Conservation (phyloP, 106 monocot species). For the Dioscorea dumetorum region DNA sequence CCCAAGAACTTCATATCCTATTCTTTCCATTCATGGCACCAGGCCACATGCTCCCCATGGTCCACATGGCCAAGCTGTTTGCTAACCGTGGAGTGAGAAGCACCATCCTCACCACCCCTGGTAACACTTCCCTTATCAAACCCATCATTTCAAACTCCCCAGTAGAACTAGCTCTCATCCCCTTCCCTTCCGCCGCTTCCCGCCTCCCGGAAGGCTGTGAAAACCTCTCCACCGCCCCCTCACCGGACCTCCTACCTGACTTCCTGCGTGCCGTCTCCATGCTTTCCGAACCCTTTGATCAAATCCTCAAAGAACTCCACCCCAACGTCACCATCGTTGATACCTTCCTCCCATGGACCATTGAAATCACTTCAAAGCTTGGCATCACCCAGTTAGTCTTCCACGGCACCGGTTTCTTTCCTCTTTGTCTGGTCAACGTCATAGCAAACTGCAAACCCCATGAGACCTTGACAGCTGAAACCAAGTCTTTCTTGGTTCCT, state of each 20-base stretch:
- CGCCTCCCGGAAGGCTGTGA: not conserved
- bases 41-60: conserved; percentile 3
- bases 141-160: not conserved
- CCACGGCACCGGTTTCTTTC: conserved; percentile 3
- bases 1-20: not conserved
- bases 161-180: not conserved
- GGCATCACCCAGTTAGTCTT: conserved; percentile 4
- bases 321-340: conserved; percentile 1
- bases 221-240: not conserved
- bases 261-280: not conserved
- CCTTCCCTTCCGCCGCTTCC: not conserved
- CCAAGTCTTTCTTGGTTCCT: not conserved
- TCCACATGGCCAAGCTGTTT: not conserved
- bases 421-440: not conserved
- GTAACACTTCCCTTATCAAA: not conserved
- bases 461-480: not conserved
- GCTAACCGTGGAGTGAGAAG: not conserved
- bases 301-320: not conserved
- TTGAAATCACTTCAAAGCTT: not conserved
- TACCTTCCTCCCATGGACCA: conserved; percentile 2
- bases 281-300: not conserved
- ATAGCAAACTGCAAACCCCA: not conserved
- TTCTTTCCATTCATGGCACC: conserved; percentile 1
- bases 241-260: not conserved
- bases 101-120: conserved; percentile 6